These are phyloP conservation scores for Diplodia sapinea DNA, from an alignment of 2,329 filamentous ascomycete species.

Conservation along the genomic window DNA sequence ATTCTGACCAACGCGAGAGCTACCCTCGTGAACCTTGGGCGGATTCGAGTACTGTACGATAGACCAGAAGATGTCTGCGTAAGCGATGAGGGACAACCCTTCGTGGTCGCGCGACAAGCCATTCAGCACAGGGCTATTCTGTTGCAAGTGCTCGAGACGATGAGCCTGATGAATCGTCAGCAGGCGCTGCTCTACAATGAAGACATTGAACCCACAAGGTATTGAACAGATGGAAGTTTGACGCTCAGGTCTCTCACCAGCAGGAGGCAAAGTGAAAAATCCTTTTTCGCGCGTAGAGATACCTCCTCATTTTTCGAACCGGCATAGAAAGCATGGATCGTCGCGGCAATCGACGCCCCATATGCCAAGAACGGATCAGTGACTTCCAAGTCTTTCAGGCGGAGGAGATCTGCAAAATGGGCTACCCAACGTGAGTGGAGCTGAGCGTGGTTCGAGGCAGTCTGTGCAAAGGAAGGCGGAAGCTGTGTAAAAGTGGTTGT, in stretches of 20 bases:
- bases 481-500: not conserved
- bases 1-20: not conserved
- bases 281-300: not conserved
- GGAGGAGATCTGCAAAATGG: not conserved
- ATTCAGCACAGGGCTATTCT: not conserved
- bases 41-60: not conserved
- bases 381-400: not conserved
- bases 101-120: not conserved
- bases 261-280: not conserved
- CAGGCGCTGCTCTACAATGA: not conserved
- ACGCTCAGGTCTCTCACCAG: not conserved
- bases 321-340: not conserved
- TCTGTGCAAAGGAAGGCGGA: not conserved
- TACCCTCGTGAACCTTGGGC: not conserved
- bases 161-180: not conserved
- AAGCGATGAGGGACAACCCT: not conserved
- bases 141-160: not conserved
- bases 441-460: not conserved
- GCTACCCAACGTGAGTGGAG: conserved; percentile 4
- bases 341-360: not conserved
- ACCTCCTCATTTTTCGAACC: not conserved
- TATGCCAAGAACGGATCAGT: conserved; percentile 5
- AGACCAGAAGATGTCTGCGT: not conserved
- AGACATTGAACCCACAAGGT: not conserved
- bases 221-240: not conserved